Base-by-base conservation (phyloP, 768 basidiomycete species). In the Termitomyces bulborhizus region DNA sequence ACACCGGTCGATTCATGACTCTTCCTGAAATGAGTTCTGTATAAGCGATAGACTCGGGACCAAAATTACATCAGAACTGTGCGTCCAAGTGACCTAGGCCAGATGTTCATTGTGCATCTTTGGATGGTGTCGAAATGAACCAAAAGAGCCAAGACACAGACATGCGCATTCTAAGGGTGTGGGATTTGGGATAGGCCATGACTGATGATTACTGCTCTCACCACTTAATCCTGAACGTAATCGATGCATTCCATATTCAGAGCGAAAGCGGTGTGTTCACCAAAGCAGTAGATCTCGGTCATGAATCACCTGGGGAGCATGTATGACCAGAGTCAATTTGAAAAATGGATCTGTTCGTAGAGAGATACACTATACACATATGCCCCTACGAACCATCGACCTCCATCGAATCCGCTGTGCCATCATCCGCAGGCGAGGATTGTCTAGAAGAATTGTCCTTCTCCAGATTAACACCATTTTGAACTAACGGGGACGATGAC, bases 331-430 rank as follows among this genome's bases (percentile, higher is more conserved):
- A 32, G 26, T 43, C 29, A 53, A 48, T n/a, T n/a, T 4, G 15
- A 40, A 46, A 18, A 15, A 21, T 7, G 9, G 18, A 31, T 27
- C 16, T 18, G 31, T 45, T 34, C 21, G 36, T 51, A 39, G 18
- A 44, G 31, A 46, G 43, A 59, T 52, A 40, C 41, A 53, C 32
- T 55, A 52, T 27, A 56, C 24, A 45, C 36, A 41, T 42, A 36
- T 16, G 27, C 11, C 29, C 39, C 58, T 61, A 63, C 39, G 58
- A 61, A 29, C 26, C 60, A 59, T 71, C 70, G 13, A 72, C 58
- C 39, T 72, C 70, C 70, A 74, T 73, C 55, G 66, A 51, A 13
- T 71, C 66, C 24, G 62, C 39, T 64, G 67, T 8, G 53, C 53
- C n/a, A 57, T 61, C 41, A 57, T 61, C 41, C 61, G 50, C 9